phyloP scores from a whole-genome alignment of 257 asterid genomes.

The Penstemon eatonii region DNA sequence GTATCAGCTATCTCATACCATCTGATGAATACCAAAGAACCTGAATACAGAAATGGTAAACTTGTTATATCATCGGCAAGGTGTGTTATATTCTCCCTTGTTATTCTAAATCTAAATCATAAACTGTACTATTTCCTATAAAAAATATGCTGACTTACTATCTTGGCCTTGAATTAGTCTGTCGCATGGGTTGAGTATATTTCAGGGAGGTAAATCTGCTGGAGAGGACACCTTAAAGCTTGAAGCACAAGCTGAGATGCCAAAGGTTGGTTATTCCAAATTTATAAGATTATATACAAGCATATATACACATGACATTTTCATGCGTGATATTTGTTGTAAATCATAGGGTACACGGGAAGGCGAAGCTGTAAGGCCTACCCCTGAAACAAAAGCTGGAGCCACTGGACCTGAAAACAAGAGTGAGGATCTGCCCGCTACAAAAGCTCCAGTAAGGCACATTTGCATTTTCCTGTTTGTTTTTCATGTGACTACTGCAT shows the following conservation, averaged over 20 bases:
- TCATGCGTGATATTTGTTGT: slow-evolving; percentile 12
- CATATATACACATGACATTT: not conserved
- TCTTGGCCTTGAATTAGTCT: slow-evolving; percentile 44
- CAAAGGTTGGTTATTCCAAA: slow-evolving; percentile 47
- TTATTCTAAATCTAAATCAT: not conserved
- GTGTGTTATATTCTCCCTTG: slow-evolving; percentile 30
- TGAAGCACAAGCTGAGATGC: slow-evolving; percentile 46
- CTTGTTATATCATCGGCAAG: slow-evolving; percentile 79
- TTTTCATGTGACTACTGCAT: too few species aligned
- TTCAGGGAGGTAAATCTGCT: slow-evolving; percentile 60
- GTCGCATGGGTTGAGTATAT: slow-evolving; percentile 69
- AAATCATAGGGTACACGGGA: slow-evolving; percentile 35
- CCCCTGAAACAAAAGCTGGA: slow-evolving; percentile 44
- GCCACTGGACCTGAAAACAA: slow-evolving; percentile 41
- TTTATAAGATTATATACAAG: not conserved
- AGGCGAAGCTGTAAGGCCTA: slow-evolving; percentile 35
- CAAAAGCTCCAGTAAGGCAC: slow-evolving; percentile 54
- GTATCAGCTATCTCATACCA: slow-evolving; percentile 87
- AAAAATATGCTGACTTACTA: slow-evolving; percentile 33
- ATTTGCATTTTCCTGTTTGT: not conserved
- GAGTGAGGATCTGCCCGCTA: slow-evolving; percentile 46
- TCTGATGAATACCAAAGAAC: slow-evolving; percentile 65
- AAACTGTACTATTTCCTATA: not conserved
- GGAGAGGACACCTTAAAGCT: slow-evolving; percentile 54
- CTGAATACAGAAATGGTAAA: slow-evolving; percentile 78